These are phyloP conservation scores for Diutina pseudorugosa DNA, from an alignment of 1,139 yeast species.

Conservation along the genomic window DNA sequence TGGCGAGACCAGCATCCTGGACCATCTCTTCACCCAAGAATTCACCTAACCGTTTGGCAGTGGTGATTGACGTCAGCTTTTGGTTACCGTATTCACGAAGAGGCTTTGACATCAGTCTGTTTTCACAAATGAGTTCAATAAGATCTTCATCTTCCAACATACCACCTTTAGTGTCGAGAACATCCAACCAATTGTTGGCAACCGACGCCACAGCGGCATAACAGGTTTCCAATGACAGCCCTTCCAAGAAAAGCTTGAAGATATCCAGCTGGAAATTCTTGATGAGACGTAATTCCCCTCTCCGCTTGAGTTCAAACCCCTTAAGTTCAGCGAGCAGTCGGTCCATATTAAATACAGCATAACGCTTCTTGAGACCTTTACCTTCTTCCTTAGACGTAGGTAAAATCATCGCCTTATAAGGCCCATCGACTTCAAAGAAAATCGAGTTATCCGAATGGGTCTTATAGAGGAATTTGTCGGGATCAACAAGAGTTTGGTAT, in stretches of 20 bases:
- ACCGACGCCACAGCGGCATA: slow-evolving; percentile 84
- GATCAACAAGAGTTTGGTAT: slow-evolving; percentile 77
- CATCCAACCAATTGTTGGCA: slow-evolving; percentile 94
- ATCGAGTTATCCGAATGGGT: slow-evolving; percentile 86
- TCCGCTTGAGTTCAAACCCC: slow-evolving; percentile 91
- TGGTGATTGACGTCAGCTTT: slow-evolving; percentile 90
- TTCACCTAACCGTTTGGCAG: slow-evolving; percentile 88
- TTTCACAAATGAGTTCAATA: slow-evolving; percentile 90
- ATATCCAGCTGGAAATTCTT: slow-evolving; percentile 94
- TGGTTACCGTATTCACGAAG: slow-evolving; percentile 82
- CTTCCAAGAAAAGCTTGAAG: slow-evolving; percentile 83
- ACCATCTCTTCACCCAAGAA: slow-evolving; percentile 97
- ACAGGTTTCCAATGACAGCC: slow-evolving; percentile 65
- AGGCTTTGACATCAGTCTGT: slow-evolving; percentile 89
- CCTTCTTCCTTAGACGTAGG: slow-evolving; percentile 98
- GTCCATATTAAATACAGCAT: slow-evolving; percentile 93
- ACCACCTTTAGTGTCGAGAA: slow-evolving; percentile 74
- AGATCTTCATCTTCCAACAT: slow-evolving; percentile 90
- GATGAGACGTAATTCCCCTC: slow-evolving; percentile 91
- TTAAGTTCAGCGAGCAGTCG: slow-evolving; percentile 91
- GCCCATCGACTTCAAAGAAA: slow-evolving; percentile 98
- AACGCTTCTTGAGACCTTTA: slow-evolving; percentile 88
- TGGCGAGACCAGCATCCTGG: slow-evolving; percentile 90
- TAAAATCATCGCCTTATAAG: slow-evolving; percentile 91
- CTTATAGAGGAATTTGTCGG: slow-evolving; percentile 53